Conservation (phyloP, 2,329 filamentous ascomycete species). For the Claviceps lovelessii region DNA sequence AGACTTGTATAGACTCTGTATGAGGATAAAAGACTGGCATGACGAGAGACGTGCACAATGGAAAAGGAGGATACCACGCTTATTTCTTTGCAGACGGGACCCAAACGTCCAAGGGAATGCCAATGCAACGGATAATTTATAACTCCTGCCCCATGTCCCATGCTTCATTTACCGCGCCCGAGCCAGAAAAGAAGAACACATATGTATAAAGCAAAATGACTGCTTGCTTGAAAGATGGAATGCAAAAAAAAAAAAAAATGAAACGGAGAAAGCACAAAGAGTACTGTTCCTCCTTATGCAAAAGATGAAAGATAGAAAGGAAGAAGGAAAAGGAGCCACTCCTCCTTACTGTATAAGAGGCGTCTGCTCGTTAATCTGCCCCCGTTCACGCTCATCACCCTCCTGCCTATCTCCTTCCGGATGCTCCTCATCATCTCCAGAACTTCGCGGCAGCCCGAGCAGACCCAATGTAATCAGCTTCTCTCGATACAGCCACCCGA, state of each 20-base stretch:
- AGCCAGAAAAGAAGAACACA: neutral
- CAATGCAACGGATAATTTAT: too few species aligned
- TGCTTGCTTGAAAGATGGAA: neutral
- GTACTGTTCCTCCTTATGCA: too few species aligned
- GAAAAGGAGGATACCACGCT: neutral
- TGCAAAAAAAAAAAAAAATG: neutral
- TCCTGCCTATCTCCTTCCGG: neutral
- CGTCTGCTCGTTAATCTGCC: conserved; percentile 17
- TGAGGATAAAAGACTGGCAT: neutral
- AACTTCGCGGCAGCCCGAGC: conserved; percentile 7
- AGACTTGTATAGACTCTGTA: neutral
- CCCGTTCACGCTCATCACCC: conserved; percentile 7
- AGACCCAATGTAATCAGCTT: conserved; percentile 15
- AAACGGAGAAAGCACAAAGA: neutral
- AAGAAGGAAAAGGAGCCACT: neutral
- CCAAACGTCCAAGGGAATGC: neutral
- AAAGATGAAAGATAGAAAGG: neutral
- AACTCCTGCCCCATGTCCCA: too few species aligned
- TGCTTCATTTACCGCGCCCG: neutral
- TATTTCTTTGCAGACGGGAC: neutral
- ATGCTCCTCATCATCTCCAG: conserved; percentile 8
- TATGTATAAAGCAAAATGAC: neutral
- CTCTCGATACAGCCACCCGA: conserved; percentile 27
- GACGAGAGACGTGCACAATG: neutral
- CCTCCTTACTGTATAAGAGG: conserved; percentile 16